These are phyloP conservation scores for Tetracladium maxilliforme DNA, from an alignment of 2,329 filamentous ascomycete genomes.

Conservation along the genomic window DNA sequence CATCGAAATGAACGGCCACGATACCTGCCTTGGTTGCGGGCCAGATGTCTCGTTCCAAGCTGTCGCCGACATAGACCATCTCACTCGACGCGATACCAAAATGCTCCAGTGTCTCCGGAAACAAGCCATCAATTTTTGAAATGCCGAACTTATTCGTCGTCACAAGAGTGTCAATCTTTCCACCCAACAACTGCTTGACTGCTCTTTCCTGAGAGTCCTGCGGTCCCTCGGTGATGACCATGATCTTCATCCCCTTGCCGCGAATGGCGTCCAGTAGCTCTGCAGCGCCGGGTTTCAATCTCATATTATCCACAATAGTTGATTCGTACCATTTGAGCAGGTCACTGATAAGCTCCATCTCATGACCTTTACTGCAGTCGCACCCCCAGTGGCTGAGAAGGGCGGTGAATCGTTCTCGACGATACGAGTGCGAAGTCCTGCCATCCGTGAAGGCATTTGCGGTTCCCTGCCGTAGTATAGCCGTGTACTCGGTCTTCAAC, in stretches of 20 bases:
- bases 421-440: constrained; percentile 25
- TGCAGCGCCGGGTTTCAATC: constrained; percentile 20
- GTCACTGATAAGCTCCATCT: constrained; percentile 7
- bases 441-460: constrained; percentile 26
- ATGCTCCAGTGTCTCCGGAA: constrained; percentile 10
- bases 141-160: constrained; percentile 16
- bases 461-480: constrained; percentile 18
- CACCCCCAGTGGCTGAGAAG: constrained; percentile 16
- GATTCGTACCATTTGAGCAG: constrained; percentile 15
- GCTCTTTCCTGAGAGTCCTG: constrained; percentile 30
- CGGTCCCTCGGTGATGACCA: constrained; percentile 29
- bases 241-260: constrained; percentile 19
- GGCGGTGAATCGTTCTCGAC: constrained; percentile 20
- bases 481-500: constrained; percentile 14
- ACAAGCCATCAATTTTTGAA: constrained; percentile 17
- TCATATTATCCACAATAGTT: constrained; percentile 12
- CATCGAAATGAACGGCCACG: constrained; percentile 10
- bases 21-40: constrained; percentile 11
- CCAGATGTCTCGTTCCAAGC: constrained; percentile 11
- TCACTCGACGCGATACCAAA: constrained; percentile 8
- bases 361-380: constrained; percentile 7
- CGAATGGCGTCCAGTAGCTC: constrained; percentile 18
- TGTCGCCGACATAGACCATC: constrained; percentile 15
- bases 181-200: constrained; percentile 13
- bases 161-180: constrained; percentile 14